Evolutionary conservation across 139 green algal genomes (phyloP), one percentile per base, ranked within the genome.

Genomic region (Micractinium conductrix): DNA sequence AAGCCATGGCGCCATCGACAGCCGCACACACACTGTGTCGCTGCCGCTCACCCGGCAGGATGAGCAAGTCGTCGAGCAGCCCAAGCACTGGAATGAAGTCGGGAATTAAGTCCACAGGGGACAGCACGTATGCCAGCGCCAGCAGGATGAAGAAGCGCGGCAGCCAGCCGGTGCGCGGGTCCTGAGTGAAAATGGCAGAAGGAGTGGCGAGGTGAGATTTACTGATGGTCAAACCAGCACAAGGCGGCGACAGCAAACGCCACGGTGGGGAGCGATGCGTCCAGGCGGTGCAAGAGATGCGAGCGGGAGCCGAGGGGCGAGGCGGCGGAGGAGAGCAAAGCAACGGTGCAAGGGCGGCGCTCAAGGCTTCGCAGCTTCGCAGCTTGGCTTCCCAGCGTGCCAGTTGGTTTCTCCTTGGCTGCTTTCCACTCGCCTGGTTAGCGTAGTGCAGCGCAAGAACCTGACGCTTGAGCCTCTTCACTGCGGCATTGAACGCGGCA

Each of bases 51-150:
- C 78, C 70, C 0, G 90, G 90, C 83, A 94, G 86, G 33, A 94
- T 79, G 22, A 94, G 42, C 43, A 94, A 84, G 55, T 94, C 91
- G 80, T 94, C 91, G 12, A 91, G 12, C 0, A 91, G 38, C 0
- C 88, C 87, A 74, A 91, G 65, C 24, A 89, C 65, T 0, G 91
- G 90, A 4, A 94, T 94, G 70, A 93, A 92, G 80, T 94, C 91
- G 1, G 91, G 90, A 0, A 94, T 91, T 22, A 94, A 81, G 81
- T 94, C 90, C 22, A 94, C 42, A 0, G 90, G 91, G 26, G 72
- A 86, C 17, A 92, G 88, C 5, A 85, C 85, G 45, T 92, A 92
- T 9, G 84, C 87, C 37, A 90, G 38, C 12, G 79, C 74, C 14
- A 90, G 45, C 28, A 55, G 6, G 16, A 82, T 42, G 4, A 85